A percentile compares a stretch with the other conserved stretches of the same genome.
These are phyloP conservation scores for Fraxinus quadrangulata DNA, from an alignment of 257 asterid genomes.

Conservation along the genomic window DNA sequence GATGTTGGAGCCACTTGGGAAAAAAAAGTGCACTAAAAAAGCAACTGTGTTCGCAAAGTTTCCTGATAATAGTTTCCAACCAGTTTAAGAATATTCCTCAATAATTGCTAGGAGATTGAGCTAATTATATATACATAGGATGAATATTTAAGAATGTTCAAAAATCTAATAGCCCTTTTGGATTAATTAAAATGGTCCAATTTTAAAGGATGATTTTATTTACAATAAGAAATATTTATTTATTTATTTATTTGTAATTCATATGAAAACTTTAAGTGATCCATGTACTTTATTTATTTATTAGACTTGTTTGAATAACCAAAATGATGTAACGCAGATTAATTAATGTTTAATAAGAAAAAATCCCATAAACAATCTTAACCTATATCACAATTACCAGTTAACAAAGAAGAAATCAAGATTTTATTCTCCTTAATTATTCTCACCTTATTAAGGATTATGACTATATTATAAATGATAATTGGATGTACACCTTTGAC, in stretches of 20 bases:
- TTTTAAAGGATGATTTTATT: too few relatives aligned
- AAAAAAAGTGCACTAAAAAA: conserved; percentile 34
- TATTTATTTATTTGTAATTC: too few relatives aligned
- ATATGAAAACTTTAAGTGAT: too few relatives aligned
- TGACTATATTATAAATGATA: conserved; percentile 1
- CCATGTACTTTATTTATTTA: neutral
- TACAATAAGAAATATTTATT: too few relatives aligned
- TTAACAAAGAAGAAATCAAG: neutral
- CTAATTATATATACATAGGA: neutral
- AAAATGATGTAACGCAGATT: neutral
- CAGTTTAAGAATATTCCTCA: conserved; percentile 51
- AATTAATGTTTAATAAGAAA: neutral
- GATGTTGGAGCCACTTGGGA: conserved; percentile 31
- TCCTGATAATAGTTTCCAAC: conserved; percentile 29
- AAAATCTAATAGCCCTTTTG: neutral
- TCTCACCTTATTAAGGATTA: neutral
- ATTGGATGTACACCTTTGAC: neutral
- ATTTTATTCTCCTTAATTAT: too few relatives aligned
- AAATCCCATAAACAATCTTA: too few relatives aligned
- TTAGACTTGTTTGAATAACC: neutral
- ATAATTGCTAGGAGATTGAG: conserved; percentile 43
- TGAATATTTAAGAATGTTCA: neutral
- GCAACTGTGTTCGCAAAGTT: conserved; percentile 38
- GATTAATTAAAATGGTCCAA: neutral
- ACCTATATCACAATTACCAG: too few relatives aligned